Base-by-base conservation (phyloP, 306 rosid species). In the Dryas octopetala region DNA sequence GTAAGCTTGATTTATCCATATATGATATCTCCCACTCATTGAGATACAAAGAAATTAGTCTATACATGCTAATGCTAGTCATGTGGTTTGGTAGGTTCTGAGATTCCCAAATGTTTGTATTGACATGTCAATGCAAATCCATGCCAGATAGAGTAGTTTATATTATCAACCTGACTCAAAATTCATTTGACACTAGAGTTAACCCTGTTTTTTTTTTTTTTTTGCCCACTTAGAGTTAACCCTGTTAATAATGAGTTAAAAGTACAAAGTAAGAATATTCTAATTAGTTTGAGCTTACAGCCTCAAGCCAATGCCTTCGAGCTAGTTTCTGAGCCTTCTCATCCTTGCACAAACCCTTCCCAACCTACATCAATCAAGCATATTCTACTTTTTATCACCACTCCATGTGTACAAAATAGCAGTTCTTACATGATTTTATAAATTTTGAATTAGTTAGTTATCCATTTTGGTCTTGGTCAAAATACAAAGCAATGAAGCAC, bases 231-330 rank as follows among this genome's bases (percentile, higher is more conserved):
- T 58, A 19, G 2, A 9, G 4, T 58, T 58, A 1, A 58, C 41
- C 1, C 0, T 23, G 62, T 32, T 32, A 68, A 47, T 9, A 68
- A 44, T 19, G 7, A 11, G 41, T 3, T 44, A 5, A 16, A 61
- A 32, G 38, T 58, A 44, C 62, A 4, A 10, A 11, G 75, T 16
- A 23, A 72, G 78, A 28, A 54, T 66, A 54, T 71, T 7, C 72
- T 32, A 32, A 32, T 26, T 7, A 70, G 15, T 47, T 48, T 52
- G 65, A 80, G 23, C 97, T 87, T 88, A 92, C 98, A 78, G 95
- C 96, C 83, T 93, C 96, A 73, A 93, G 97, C 97, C 97, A 93
- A 74, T 93, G 97, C 60, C 80, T 80, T 38, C 85, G 83, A 60
- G 90, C 92, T 75, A 93, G 84, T 65, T 88, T 84, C 59, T 82